Evolutionary conservation across 2,329 filamentous ascomycete species (phyloP), one percentile per base, ranked within the genome.

Genomic region (Amauroascus niger): DNA sequence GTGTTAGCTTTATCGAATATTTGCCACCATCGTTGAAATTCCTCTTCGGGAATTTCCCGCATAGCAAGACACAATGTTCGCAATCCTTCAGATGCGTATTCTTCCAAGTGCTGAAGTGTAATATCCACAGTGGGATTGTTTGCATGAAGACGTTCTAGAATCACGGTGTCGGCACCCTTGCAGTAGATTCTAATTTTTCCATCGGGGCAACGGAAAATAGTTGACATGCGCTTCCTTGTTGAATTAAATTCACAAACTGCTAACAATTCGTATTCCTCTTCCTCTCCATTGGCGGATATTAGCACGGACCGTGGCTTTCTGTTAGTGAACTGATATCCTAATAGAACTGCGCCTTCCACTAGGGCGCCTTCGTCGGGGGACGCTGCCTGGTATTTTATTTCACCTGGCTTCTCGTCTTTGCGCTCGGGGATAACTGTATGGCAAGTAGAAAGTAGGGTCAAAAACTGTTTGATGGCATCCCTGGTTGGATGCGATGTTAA

Each of bases 221-320:
- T 87, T 6, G 93, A 97, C 93, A 98, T 98, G 60, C 93, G 80
- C 74, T 98, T 98, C 63, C 93, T 80, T 7, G 89, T 93, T 1
- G 93, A 97, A 72, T 98, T 98, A 77, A 98, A 98, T 69, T 98
- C 93, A 68, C 91, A 96, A n/a, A 98, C 90, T 1, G 91, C 91
- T 55, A 98, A 74, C 37, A 98, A 77, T 67, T 96, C 88, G 67
- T 93, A 98, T 67, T 96, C 86, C 41, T 80, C 76, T 60, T 88
- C 79, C 61, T 80, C 73, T 0, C 86, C 89, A 37, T 80, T 79
- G 1, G 86, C 84, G 53, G 86, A 79, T 61, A 97, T 90, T 39
- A 90, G 86, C 28, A 98, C 93, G 4, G 88, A 81, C 55, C 83
- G 82, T 28, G 93, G 94, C 72, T 93, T 95, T 63, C 94, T 83